Evolutionary conservation across 1,284 basidiomycete genomes (phyloP), one percentile per base, ranked within the genome.

Genomic region (Wallemia ichthyophaga): DNA sequence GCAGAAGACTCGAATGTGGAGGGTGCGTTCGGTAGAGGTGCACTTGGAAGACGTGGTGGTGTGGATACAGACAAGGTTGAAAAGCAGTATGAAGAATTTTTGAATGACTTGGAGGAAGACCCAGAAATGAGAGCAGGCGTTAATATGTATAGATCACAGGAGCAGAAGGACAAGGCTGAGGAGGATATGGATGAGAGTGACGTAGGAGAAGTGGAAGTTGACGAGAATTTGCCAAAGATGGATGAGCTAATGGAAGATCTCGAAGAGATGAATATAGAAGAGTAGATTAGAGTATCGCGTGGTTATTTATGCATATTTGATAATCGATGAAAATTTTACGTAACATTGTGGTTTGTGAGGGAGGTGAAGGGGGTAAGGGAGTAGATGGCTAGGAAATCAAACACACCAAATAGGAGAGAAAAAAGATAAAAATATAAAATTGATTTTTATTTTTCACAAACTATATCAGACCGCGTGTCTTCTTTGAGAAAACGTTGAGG

Each of bases 41-140:
- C 91, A 2, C 79, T 94, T 33, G 89, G 89, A 0, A 74, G 88
- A 58, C 76, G 84, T 73, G 89, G 89, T 37, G 89, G 89, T 54
- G 74, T 88, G 58, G 91, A 96, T 70, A 78, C 83, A 71, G 83
- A 79, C 73, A 89, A 89, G 73, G 86, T 96, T 62, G 89, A 96
- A 68, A 81, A 86, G 68, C 92, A 96, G 68, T 98, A 96, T 69
- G 92, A 96, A 73, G 66, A 87, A 62, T 98, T 98, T 79, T 73
- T 98, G 71, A 78, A 85, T 58, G 91, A 96, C 66, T 71, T 98
- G 60, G 92, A 96, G 71, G 92, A 98, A 70, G 92, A 98, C 72
- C 82, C 84, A 58, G 92, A 96, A 74, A 74, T 96, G 75, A 78
- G 92, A 58, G 76, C 77, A 19, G 80, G 79, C 19, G 82, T 98